These are phyloP conservation scores for Metschnikowia chrysomelidarum DNA, from an alignment of 805 yeast genomes.

Conservation along the genomic window DNA sequence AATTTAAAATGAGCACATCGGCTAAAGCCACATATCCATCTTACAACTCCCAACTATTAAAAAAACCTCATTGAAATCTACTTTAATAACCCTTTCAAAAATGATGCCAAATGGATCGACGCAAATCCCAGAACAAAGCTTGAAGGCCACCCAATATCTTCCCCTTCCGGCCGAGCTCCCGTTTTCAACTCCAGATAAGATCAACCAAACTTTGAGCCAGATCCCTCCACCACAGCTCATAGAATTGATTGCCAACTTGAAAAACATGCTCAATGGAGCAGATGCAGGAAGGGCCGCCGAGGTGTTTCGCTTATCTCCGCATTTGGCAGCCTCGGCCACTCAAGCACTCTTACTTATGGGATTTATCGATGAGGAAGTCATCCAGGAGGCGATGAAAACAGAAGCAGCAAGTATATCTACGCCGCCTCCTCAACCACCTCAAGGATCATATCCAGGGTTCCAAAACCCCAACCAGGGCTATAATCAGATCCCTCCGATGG, in stretches of 20 bases:
- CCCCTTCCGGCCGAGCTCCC: constrained; percentile 48
- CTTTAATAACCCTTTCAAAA: too few relatives aligned
- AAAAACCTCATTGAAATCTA: too few relatives aligned
- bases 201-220: constrained; percentile 58
- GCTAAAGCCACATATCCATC: too few relatives aligned
- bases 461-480: constrained; percentile 4
- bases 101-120: constrained; percentile 1
- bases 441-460: constrained; percentile 2
- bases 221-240: constrained; percentile 71
- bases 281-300: constrained; percentile 51
- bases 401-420: constrained; percentile 19
- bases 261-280: constrained; percentile 52
- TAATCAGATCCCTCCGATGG: constrained; percentile 1
- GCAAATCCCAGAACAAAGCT: constrained; percentile 22
- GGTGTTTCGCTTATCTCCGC: constrained; percentile 51
- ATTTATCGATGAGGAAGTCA: constrained; percentile 64
- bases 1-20: too few relatives aligned
- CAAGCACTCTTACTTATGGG: constrained; percentile 80
- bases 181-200: constrained; percentile 53
- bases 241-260: constrained; percentile 65
- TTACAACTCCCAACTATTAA: too few relatives aligned
- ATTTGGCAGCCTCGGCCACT: constrained; percentile 64
- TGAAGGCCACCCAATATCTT: constrained; percentile 54
- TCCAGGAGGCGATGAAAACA: constrained; percentile 51
- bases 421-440: constrained; percentile 14